phyloP scores from a whole-genome alignment of 2,329 filamentous ascomycete genomes.

The Ceratocystis huliohia region DNA sequence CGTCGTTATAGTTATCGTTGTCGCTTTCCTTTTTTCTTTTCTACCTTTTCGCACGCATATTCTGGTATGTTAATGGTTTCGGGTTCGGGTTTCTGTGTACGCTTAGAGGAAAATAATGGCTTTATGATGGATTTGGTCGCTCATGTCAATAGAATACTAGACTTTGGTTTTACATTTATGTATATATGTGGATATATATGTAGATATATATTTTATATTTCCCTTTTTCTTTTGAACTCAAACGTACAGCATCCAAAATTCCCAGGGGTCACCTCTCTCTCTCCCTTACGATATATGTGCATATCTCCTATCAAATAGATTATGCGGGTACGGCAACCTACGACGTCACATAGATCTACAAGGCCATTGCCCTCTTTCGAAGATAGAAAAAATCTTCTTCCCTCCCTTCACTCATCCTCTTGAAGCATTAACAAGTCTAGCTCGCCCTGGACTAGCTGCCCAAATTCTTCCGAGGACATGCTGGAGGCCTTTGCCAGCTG shows the following conservation, averaged over 20 bases:
- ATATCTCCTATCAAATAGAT: not conserved
- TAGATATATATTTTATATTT: not conserved
- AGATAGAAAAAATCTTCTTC: not conserved
- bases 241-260: no score
- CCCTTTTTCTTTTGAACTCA: not conserved
- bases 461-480: conserved; percentile 64
- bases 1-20: no score
- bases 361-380: not conserved
- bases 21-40: no score
- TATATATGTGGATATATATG: no score
- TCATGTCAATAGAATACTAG: not conserved
- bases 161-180: not conserved
- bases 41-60: no score
- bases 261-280: no score
- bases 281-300: no score
- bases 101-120: no score
- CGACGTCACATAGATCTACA: not conserved
- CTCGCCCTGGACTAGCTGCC: conserved; percentile 57
- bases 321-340: not conserved
- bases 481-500: conserved; percentile 56
- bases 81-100: not conserved
- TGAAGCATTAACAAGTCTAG: conserved; percentile 57
- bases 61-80: not conserved
- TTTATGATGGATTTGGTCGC: not conserved
- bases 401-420: conserved; percentile 37